Evolutionary conservation across 1,284 basidiomycete genomes (phyloP).

Genomic region (Apiotrichum sp.): DNA sequence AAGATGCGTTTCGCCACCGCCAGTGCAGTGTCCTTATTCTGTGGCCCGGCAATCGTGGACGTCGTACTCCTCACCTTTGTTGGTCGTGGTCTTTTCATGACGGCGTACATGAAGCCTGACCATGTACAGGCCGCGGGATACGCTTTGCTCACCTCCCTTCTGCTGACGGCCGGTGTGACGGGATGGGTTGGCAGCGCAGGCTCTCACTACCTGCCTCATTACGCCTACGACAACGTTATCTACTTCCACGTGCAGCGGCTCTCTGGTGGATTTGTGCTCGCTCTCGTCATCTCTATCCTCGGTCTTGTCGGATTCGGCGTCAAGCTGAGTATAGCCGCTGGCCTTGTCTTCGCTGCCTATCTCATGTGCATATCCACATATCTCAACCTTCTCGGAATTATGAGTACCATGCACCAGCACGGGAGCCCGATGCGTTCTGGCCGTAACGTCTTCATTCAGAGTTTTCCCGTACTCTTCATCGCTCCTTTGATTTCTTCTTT

Average conservation of each 20-base stretch:
- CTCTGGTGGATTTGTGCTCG: constrained; percentile 8
- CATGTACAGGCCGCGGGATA: constrained; percentile 4
- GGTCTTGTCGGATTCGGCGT: constrained; percentile 5
- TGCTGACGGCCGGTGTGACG: constrained; percentile 7
- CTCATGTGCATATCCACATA: constrained; percentile 10
- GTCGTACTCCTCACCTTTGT: constrained; percentile 10
- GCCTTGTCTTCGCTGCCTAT: constrained; percentile 10
- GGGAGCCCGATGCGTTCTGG: constrained; percentile 9
- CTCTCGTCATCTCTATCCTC: constrained; percentile 1
- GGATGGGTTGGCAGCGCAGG: constrained; percentile 12
- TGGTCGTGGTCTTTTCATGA: constrained; percentile 11
- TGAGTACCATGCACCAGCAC: constrained; percentile 15
- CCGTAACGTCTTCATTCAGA: constrained; percentile 9
- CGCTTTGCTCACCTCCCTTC: constrained; percentile 7
- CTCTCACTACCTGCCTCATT: constrained; percentile 8
- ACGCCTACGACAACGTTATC: constrained; percentile 11
- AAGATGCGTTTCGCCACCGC: constrained; percentile 6
- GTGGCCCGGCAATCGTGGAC: constrained; percentile 7
- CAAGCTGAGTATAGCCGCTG: neutral
- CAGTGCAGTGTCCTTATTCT: constrained; percentile 12
- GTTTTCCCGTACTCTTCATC: constrained; percentile 6
- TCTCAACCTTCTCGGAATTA: constrained; percentile 11
- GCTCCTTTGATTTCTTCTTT: constrained; percentile 1
- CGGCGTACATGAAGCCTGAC: constrained; percentile 7
- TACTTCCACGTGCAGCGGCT: constrained; percentile 11